A percentile compares a stretch with the other conserved stretches of the same genome.
phyloP scores from a whole-genome alignment of 2,329 filamentous ascomycete species.

The Cladophialophora carrionii region DNA sequence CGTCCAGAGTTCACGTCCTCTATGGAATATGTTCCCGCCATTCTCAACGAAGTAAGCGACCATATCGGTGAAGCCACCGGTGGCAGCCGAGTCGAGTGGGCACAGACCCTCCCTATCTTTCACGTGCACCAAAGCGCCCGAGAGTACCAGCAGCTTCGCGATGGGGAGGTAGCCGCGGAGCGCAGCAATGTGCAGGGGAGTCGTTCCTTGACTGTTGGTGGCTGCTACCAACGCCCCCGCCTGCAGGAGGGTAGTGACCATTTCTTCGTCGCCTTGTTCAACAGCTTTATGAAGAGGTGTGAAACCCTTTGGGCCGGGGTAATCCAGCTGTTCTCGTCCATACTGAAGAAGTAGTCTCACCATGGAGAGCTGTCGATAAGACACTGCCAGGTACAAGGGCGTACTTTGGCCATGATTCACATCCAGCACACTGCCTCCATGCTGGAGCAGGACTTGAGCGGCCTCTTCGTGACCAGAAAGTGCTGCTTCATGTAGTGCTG shows the following conservation, averaged over 20 bases:
- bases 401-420: conserved; percentile 32
- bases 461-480: conserved; percentile 29
- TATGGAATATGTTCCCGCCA: conserved; percentile 38
- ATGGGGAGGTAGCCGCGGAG: conserved; percentile 31
- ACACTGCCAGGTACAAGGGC: conserved; percentile 35
- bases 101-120: conserved; percentile 30
- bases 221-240: conserved; percentile 38
- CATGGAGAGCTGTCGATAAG: conserved; percentile 29
- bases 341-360: conserved; percentile 32
- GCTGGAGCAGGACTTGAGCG: conserved; percentile 33
- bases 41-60: conserved; percentile 37
- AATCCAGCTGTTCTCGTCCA: conserved; percentile 33
- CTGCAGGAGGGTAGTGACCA: conserved; percentile 39
- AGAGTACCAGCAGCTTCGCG: conserved; percentile 27
- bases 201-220: conserved; percentile 30
- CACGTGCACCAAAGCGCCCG: conserved; percentile 32
- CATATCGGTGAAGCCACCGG: conserved; percentile 32
- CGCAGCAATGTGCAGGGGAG: conserved; percentile 35
- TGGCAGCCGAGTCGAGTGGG: conserved; percentile 36
- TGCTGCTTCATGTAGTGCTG: conserved; percentile 36
- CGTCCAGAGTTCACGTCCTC: conserved; percentile 40
- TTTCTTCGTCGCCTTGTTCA: conserved; percentile 36
- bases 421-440: conserved; percentile 31
- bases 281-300: conserved; percentile 40
- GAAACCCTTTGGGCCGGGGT: conserved; percentile 32